Evolutionary conservation across 192 early-diverging fungal genomes (phyloP).

Genomic region (Podila verticillata): DNA sequence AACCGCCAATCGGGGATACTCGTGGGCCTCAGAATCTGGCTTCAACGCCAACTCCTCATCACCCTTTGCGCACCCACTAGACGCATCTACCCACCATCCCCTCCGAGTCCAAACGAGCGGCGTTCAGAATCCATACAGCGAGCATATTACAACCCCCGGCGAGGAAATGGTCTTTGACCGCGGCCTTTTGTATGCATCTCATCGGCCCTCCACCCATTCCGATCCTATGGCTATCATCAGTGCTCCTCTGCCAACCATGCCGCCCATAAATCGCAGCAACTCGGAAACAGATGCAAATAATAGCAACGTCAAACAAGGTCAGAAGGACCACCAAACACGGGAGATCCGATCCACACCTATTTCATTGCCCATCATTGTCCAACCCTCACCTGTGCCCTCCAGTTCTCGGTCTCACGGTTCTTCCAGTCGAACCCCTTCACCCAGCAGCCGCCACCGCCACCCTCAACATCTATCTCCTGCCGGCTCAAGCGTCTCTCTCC

Average conservation of each 20-base stretch:
- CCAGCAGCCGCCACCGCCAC: not conserved
- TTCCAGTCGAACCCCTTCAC: constrained; percentile 14
- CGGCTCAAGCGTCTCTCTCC: not conserved
- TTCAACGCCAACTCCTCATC: not conserved
- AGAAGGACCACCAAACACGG: not conserved
- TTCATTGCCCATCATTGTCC: constrained; percentile 14
- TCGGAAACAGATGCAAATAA: constrained; percentile 3
- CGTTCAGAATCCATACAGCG: not conserved
- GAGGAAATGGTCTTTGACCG: constrained; percentile 34
- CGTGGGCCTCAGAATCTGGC: constrained; percentile 1
- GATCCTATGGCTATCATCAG: not conserved
- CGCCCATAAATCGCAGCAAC: not conserved
- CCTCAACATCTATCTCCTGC: not conserved
- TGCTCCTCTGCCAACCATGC: constrained; percentile 7
- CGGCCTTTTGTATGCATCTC: constrained; percentile 13
- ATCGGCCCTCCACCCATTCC: constrained; percentile 4
- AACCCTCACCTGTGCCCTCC: constrained; percentile 2
- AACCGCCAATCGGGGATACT: not conserved
- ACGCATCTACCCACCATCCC: not conserved
- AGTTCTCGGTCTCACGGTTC: not conserved
- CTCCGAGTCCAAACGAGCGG: not conserved
- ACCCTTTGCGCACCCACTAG: constrained; percentile 25
- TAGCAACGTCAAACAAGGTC: not conserved
- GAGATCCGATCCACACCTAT: constrained; percentile 24
- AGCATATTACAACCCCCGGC: constrained; percentile 7